A percentile compares a stretch with the other conserved stretches of the same genome.
phyloP scores from a whole-genome alignment of 495 filamentous ascomycete genomes.

The Neurospora tetraspora region DNA sequence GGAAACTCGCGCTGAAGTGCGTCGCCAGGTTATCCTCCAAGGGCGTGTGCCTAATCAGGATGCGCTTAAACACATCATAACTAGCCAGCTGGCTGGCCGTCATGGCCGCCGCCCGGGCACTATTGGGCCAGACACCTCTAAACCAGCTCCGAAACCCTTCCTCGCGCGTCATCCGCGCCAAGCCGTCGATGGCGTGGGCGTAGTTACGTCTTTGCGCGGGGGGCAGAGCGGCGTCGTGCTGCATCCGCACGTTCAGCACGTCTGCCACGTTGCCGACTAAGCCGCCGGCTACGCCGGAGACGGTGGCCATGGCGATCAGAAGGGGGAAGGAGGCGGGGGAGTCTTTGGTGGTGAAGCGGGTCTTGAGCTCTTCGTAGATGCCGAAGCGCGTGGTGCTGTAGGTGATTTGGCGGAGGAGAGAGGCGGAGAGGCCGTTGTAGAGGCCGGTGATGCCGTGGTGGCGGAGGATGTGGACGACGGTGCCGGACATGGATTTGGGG shows the following conservation, averaged over 20 bases:
- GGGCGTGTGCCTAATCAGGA: constrained; percentile 55
- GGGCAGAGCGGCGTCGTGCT: constrained; percentile 81
- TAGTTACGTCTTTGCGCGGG: constrained; percentile 71
- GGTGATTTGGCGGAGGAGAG: constrained; percentile 81
- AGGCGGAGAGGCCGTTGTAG: constrained; percentile 83
- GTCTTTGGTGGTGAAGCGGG: constrained; percentile 34
- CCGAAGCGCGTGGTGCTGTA: constrained; percentile 92
- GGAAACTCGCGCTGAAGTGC: constrained; percentile 76
- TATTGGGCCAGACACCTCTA: constrained; percentile 88
- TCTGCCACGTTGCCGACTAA: constrained; percentile 89
- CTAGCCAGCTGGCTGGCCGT: constrained; percentile 82
- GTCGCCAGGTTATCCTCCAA: constrained; percentile 71
- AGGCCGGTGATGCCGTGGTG: constrained; percentile 57
- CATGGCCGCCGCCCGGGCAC: constrained; percentile 83
- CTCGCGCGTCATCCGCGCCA: constrained; percentile 70
- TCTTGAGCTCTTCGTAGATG: constrained; percentile 87
- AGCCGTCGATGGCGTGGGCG: constrained; percentile 75
- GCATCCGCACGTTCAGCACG: constrained; percentile 97
- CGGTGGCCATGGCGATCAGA: constrained; percentile 69
- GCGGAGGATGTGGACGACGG: constrained; percentile 65
- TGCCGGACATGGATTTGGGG: constrained; percentile 67
- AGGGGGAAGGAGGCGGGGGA: constrained; percentile 52
- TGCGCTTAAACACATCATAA: constrained; percentile 82
- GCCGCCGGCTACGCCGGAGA: constrained; percentile 82
- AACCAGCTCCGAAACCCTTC: constrained; percentile 69